Base-by-base conservation (phyloP, 768 basidiomycete species). In the Kwoniella bestiolae region DNA sequence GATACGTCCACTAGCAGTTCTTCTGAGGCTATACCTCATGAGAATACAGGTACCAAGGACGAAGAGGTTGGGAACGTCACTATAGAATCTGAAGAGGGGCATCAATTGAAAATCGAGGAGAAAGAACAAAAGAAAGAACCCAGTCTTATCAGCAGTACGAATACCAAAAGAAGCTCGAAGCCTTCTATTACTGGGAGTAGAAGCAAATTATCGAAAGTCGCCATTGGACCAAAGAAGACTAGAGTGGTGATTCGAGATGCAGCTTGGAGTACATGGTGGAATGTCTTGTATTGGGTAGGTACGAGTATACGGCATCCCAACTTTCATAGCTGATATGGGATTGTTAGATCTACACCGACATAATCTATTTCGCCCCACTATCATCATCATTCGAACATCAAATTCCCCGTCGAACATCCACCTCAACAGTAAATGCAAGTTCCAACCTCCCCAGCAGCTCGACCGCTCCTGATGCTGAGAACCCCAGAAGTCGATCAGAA, bases 361-460 rank as follows among this genome's bases (percentile, higher is more conserved):
- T 85, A 28, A 90, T 94, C 68, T 85, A 88, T 29, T 94, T 94
- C 69, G 90, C 92, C 0, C 92, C 92, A 0, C 82, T 94, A 18
- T 87, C 91, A 0, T 94, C 92, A 2, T 76, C 75, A 11, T 77
- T 80, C 60, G 68, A 5, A 85, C 87, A 32, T 89, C 41, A 60
- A 56, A 45, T 90, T 68, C 72, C 79, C 16, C 46, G 52, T 56
- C 56, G 41, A 45, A 14, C 52, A 45, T 26, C 61, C 55, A 52
- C 66, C 59, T 35, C 82, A 74, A 41, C 70, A 8, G n/a, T 29
- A 5, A 34, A 26, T 70, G 14, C 70, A 66, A 63, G 18, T 56
- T 18, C 55, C 50, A 21, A 65, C 69, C 51, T 32, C 50, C 16
- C 34, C 59, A 8, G 44, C 65, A 14, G 28, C 64, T 23, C 65